Evolutionary conservation across 495 filamentous ascomycete genomes (phyloP), one percentile per base, ranked within the genome.

Genomic region (Bacidia rubella): DNA sequence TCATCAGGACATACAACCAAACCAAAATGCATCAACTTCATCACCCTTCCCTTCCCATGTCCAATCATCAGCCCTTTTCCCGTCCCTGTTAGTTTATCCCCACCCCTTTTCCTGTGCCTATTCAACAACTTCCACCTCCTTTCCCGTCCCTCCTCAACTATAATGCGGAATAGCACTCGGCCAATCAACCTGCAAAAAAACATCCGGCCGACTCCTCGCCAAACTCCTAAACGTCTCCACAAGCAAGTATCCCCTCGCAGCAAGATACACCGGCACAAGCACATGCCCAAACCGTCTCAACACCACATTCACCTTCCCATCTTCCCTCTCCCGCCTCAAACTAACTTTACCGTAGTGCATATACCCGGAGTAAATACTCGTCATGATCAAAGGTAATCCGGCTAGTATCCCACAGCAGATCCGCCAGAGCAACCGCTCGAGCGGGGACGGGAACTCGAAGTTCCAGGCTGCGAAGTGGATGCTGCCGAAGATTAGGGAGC

Each of bases 211-310:
- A 2, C 63, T 46, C 40, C 54, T 62, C 11, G 42, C 54, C 17
- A 66, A 47, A 11, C 58, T 58, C 11, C 61, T 53, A 43, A 66
- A 58, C 5, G 57, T 48, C 54, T 66, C 63, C 4, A 63, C 57
- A 2, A 63, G n/a, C 1, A 66, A 47, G 53, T 56, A 60, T 29
- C 63, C 21, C 3, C 64, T 47, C 23, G 59, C 54, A 3, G 55
- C 1, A 2, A 62, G 15, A 47, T 65, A 65, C 0, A 57, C 15
- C 20, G 49, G 17, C 9, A 22, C 3, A 11, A 23, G 43, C 0
- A 12, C 38, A 10, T 12, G 7, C 2, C 44, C 40, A 11, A 54
- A 41, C 22, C 39, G 24, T 9, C 29, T 51, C 19, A 51, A 39
- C 22, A 43, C 11, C 2, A 12, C 35, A 44, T 51, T 49, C 1